These are phyloP conservation scores for Neurospora tetrasperma DNA, from an alignment of 495 filamentous ascomycete genomes.

Conservation along the genomic window DNA sequence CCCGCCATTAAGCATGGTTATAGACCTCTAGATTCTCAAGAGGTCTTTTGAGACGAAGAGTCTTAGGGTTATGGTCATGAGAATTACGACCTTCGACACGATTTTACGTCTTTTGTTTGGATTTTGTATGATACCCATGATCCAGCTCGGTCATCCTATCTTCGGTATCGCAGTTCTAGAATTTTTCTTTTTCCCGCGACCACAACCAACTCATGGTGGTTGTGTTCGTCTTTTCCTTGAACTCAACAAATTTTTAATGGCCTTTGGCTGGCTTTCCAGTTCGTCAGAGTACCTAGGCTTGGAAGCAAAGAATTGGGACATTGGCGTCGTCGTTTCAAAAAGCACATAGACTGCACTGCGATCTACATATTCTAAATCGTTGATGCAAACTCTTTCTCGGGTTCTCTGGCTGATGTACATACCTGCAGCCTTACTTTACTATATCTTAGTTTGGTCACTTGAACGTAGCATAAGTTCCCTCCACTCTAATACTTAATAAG, in stretches of 20 bases:
- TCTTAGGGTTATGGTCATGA: background rate
- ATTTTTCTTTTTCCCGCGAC: background rate
- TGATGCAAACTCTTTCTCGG: background rate
- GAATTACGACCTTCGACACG: background rate
- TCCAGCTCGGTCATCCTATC: background rate
- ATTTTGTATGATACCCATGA: background rate
- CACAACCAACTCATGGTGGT: background rate
- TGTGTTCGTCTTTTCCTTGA: background rate
- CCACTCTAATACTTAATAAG: background rate
- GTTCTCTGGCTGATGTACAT: background rate
- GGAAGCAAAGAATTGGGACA: background rate
- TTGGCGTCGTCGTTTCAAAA: background rate
- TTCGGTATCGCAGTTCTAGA: background rate
- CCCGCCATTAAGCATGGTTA: background rate
- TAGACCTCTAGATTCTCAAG: constrained; percentile 2
- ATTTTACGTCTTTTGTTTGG: background rate
- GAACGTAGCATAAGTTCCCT: background rate
- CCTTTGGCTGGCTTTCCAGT: background rate
- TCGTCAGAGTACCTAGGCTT: background rate
- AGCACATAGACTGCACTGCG: background rate
- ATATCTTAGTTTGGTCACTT: background rate
- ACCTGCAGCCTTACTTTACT: background rate
- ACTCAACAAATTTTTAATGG: background rate
- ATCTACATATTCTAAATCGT: background rate
- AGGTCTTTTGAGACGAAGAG: background rate